Conservation (phyloP, 345 rosid genomes). For the Linum trigynum region DNA sequence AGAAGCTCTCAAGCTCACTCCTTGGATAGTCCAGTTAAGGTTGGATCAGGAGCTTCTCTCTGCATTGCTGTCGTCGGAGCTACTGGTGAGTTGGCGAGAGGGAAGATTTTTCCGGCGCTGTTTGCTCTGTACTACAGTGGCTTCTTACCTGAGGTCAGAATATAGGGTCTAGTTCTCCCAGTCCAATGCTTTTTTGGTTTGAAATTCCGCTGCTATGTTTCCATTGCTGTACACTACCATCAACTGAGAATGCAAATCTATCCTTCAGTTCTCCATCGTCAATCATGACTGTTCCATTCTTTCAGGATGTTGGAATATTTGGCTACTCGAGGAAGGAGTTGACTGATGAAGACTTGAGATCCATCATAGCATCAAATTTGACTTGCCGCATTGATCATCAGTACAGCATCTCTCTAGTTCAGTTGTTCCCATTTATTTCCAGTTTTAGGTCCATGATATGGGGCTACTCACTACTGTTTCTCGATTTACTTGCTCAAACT, state of each 20-base stretch:
- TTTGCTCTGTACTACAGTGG: slow-evolving; percentile 74
- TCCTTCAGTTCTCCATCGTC: neutral
- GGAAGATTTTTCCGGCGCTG: slow-evolving; percentile 59
- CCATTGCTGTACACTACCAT: neutral
- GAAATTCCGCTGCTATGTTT: neutral
- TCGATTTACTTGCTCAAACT: slow-evolving; percentile 2
- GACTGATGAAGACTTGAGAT: slow-evolving; percentile 62
- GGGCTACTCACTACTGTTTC: neutral
- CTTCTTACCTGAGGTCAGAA: slow-evolving; percentile 63
- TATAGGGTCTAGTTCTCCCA: neutral
- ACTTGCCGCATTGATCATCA: slow-evolving; percentile 71
- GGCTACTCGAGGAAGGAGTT: slow-evolving; percentile 69
- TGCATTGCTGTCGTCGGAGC: slow-evolving; percentile 75
- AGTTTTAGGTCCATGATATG: too few relatives aligned
- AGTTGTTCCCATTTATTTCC: too few relatives aligned
- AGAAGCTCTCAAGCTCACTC: slow-evolving; percentile 21
- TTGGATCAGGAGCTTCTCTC: slow-evolving; percentile 38
- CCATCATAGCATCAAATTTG: slow-evolving; percentile 54
- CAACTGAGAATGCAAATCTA: neutral
- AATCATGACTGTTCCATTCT: slow-evolving; percentile 8
- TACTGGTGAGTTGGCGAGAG: slow-evolving; percentile 61
- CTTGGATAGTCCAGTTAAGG: slow-evolving; percentile 20
- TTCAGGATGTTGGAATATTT: slow-evolving; percentile 55
- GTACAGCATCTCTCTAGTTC: slow-evolving; percentile 17
- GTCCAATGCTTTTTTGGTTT: neutral